Conservation (phyloP, 2,329 filamentous ascomycete genomes). For the Pestalotiopsis sp. region DNA sequence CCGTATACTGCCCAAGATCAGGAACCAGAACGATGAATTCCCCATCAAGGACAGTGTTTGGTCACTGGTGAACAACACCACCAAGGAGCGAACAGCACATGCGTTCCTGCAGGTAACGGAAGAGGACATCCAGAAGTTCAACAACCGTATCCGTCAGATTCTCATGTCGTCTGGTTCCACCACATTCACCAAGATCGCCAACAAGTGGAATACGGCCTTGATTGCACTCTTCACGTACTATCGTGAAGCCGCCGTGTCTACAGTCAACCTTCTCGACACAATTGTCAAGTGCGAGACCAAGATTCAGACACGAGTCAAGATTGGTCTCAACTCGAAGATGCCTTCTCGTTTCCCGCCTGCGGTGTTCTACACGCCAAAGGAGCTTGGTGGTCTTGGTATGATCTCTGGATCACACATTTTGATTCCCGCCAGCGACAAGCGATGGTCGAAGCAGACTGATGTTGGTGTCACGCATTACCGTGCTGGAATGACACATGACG, state of each 20-base stretch:
- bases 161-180: constrained; percentile 99
- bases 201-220: constrained; percentile 98
- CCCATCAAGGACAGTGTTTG: constrained; percentile 97
- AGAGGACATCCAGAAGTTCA: constrained; percentile 98
- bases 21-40: constrained; percentile 96
- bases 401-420: constrained; percentile 98
- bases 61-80: constrained; percentile 95
- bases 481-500: constrained; percentile 96
- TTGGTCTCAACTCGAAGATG: constrained; percentile 99
- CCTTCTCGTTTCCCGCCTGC: constrained; percentile 97
- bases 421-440: constrained; percentile 95
- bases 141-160: constrained; percentile 97
- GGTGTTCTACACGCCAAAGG: constrained; percentile 98
- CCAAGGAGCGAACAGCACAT: constrained; percentile 95
- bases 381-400: constrained; percentile 96
- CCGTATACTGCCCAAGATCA: constrained; percentile 90
- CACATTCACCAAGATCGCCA: constrained; percentile 99
- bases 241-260: constrained; percentile 94
- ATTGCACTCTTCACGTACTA: constrained; percentile 99
- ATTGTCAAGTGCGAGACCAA: constrained; percentile 99
- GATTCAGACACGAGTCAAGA: constrained; percentile 98
- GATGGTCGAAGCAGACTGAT: constrained; percentile 98
- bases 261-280: constrained; percentile 89
- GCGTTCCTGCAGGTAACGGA: constrained; percentile 98
- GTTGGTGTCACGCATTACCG: constrained; percentile 96